phyloP scores from a whole-genome alignment of 148 eudicot species.

The Nepenthes mirabilis region DNA sequence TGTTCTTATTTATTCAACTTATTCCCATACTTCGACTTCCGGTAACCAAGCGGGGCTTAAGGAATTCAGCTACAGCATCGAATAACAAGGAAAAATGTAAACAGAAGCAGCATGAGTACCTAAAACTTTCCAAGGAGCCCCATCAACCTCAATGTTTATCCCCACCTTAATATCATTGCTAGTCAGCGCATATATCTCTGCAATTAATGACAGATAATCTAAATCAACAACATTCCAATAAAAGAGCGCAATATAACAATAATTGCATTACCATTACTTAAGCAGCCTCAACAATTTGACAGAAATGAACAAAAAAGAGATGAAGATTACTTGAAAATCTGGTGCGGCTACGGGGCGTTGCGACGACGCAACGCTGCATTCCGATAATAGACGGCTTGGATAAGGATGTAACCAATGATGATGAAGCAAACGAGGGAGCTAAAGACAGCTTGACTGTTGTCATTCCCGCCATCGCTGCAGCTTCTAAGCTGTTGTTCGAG shows the following conservation, averaged over 20 bases:
- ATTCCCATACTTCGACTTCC: no score
- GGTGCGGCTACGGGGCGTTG: slow-evolving; percentile 19
- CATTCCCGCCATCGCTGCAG: slow-evolving; percentile 38
- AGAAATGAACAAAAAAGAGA: neutral
- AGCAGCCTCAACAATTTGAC: no score
- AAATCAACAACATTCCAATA: no score
- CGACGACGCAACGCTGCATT: slow-evolving; percentile 12
- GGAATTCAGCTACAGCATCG: no score
- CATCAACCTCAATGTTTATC: slow-evolving; percentile 75
- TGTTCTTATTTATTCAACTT: no score
- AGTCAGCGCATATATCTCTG: slow-evolving; percentile 68
- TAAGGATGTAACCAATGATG: slow-evolving; percentile 23
- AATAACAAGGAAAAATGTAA: neutral
- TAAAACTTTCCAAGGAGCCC: slow-evolving; percentile 79
- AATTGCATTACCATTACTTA: no score
- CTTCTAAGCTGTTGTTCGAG: neutral
- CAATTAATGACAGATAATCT: neutral
- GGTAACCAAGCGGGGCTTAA: no score
- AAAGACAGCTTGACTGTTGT: slow-evolving; percentile 20
- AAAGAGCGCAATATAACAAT: no score
- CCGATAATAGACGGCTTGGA: slow-evolving; percentile 13
- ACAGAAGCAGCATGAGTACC: slow-evolving; percentile 27
- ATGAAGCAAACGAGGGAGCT: slow-evolving; percentile 9
- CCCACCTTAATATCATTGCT: slow-evolving; percentile 96
- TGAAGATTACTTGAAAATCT: slow-evolving; percentile 28